These are phyloP conservation scores for Colletotrichum cordylinicola DNA, from an alignment of 2,329 filamentous ascomycete species.

Conservation along the genomic window DNA sequence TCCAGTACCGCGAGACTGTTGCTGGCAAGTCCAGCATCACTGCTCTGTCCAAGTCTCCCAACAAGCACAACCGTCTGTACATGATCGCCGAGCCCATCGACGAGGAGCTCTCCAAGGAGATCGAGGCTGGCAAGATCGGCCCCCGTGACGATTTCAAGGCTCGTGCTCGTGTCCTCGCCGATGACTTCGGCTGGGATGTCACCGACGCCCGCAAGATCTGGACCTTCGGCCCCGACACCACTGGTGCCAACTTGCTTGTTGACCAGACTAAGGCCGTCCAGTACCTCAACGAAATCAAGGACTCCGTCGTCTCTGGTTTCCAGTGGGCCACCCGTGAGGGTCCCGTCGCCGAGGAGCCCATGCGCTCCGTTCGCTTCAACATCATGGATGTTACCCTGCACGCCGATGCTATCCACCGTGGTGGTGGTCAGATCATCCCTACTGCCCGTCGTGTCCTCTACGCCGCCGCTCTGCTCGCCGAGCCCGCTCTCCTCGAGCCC, in stretches of 20 bases:
- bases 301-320: constrained; percentile 99
- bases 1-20: constrained; percentile 98
- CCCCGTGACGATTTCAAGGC: constrained; percentile 99
- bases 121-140: constrained; percentile 89
- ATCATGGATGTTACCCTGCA: constrained; percentile 99
- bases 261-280: constrained; percentile 99
- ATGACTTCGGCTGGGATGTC: constrained; percentile 99
- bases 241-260: constrained; percentile 95
- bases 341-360: constrained; percentile 96
- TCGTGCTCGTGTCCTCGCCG: constrained; percentile 93
- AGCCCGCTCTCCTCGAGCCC: constrained; percentile 92
- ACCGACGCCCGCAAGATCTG: constrained; percentile 99
- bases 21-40: constrained; percentile 85
- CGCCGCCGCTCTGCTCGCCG: constrained; percentile 87
- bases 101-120: constrained; percentile 90
- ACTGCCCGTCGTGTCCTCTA: constrained; percentile 98
- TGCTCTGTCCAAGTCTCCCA: constrained; percentile 98
- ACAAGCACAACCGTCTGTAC: constrained; percentile 99
- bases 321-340: constrained; percentile 99
- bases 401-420: constrained; percentile 99
- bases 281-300: constrained; percentile 99
- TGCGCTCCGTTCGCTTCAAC: constrained; percentile 98
- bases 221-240: constrained; percentile 99
- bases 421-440: constrained; percentile 98
- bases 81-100: constrained; percentile 88